A percentile compares a stretch with the other conserved stretches of the same genome.
phyloP scores from a whole-genome alignment of 2,329 filamentous ascomycete species.

The Cladobotryum protrusum region DNA sequence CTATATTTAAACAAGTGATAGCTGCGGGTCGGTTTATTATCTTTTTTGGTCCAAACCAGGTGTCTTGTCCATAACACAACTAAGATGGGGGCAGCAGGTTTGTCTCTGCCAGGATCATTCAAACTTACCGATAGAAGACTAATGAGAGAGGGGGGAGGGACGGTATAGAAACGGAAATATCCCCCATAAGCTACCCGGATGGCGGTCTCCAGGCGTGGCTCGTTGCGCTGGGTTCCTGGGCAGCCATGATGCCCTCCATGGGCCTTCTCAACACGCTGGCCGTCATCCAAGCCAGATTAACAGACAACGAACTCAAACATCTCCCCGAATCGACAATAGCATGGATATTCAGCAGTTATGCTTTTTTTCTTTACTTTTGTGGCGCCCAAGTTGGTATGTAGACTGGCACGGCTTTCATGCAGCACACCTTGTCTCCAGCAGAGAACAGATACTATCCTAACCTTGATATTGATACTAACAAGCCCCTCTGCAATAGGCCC shows the following conservation, averaged over 20 bases:
- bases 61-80: too few species aligned
- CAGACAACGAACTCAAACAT: constrained; percentile 53
- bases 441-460: too few species aligned
- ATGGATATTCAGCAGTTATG: constrained; percentile 69
- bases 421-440: too few species aligned
- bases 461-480: background rate
- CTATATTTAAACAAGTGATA: too few species aligned
- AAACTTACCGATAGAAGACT: too few species aligned
- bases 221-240: constrained; percentile 65
- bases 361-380: constrained; percentile 65
- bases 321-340: constrained; percentile 56
- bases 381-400: constrained; percentile 56
- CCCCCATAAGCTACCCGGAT: constrained; percentile 51
- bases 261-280: constrained; percentile 63
- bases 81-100: too few species aligned
- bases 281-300: constrained; percentile 60
- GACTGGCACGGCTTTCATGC: background rate
- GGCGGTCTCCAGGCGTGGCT: constrained; percentile 62
- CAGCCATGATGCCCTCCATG: constrained; percentile 57
- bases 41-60: too few species aligned
- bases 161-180: too few species aligned
- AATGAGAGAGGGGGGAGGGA: too few species aligned
- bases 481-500: constrained; percentile 36
- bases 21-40: too few species aligned
- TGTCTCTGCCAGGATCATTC: too few species aligned